Evolutionary conservation across 345 rosid species (phyloP).

Genomic region (Eucalyptus marginata): DNA sequence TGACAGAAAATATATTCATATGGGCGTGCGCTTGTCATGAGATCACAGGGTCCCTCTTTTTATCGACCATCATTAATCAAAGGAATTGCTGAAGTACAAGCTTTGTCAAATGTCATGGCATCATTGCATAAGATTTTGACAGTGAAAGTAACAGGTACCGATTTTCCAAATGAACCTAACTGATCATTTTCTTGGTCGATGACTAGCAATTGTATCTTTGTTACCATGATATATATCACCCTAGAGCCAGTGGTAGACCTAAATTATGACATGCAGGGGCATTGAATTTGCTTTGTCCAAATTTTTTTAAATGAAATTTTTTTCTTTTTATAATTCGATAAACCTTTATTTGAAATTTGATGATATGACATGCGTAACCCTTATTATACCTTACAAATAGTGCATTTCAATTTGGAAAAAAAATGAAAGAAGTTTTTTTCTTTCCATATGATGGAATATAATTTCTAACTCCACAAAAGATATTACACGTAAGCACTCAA

Average conservation of each 20-base stretch:
- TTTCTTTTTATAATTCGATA: fast-evolving
- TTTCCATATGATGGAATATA: fast-evolving
- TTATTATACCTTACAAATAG: background rate
- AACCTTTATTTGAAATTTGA: background rate
- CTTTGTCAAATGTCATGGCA: background rate
- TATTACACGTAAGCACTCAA: background rate
- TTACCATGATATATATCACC: no score
- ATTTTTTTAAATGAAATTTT: background rate
- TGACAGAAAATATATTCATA: background rate
- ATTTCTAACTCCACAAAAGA: background rate
- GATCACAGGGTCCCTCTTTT: background rate
- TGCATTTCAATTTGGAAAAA: background rate
- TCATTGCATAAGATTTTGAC: background rate
- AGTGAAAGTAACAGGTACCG: background rate
- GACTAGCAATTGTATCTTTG: background rate
- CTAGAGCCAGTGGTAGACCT: background rate
- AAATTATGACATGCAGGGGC: background rate
- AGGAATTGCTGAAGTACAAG: background rate
- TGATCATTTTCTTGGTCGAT: background rate
- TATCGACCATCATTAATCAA: background rate
- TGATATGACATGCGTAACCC: background rate
- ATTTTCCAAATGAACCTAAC: background rate
- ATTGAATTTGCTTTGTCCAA: background rate
- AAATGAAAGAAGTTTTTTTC: fast-evolving
- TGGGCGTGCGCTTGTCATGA: background rate